Percentiles rank a stretch among this genome's conserved stretches.
These are phyloP conservation scores for Rhinocladiella mackenziei DNA, from an alignment of 2,329 filamentous ascomycete species.

Conservation along the genomic window DNA sequence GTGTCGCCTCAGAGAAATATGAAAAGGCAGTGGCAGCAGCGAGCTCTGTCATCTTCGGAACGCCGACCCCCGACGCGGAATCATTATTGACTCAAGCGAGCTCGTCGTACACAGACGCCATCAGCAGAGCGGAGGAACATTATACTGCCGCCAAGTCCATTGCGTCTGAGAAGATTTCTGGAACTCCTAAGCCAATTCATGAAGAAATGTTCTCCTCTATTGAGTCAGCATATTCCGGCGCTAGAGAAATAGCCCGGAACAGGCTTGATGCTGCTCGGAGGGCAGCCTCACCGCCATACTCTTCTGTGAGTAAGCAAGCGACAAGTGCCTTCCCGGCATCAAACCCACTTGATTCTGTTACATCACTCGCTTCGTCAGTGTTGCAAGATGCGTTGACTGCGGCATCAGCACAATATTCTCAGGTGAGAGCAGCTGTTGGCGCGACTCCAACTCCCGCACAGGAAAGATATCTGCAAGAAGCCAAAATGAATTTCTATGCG, in stretches of 20 bases:
- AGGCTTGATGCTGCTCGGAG: conserved; percentile 55
- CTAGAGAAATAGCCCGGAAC: conserved; percentile 59
- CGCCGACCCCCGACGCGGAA: conserved; percentile 39
- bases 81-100: conserved; percentile 38
- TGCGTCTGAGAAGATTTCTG: conserved; percentile 63
- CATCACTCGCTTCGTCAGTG: conserved; percentile 65
- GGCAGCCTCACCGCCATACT: conserved; percentile 44
- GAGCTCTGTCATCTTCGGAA: conserved; percentile 54
- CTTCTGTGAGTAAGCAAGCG: conserved; percentile 36
- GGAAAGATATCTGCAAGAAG: conserved; percentile 54
- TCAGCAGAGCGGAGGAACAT: conserved; percentile 63
- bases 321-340: conserved; percentile 38
- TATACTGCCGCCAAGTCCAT: conserved; percentile 65
- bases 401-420: conserved; percentile 68
- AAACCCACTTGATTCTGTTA: conserved; percentile 54
- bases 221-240: conserved; percentile 64
- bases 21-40: conserved; percentile 56
- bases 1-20: conserved; percentile 53
- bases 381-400: conserved; percentile 66
- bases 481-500: conserved; percentile 69
- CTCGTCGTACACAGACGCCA: conserved; percentile 59
- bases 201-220: conserved; percentile 66
- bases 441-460: conserved; percentile 57
- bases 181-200: conserved; percentile 65
- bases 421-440: conserved; percentile 62